These are phyloP conservation scores for Metschnikowia kofuensis DNA, from an alignment of 805 yeast genomes.

Conservation along the genomic window DNA sequence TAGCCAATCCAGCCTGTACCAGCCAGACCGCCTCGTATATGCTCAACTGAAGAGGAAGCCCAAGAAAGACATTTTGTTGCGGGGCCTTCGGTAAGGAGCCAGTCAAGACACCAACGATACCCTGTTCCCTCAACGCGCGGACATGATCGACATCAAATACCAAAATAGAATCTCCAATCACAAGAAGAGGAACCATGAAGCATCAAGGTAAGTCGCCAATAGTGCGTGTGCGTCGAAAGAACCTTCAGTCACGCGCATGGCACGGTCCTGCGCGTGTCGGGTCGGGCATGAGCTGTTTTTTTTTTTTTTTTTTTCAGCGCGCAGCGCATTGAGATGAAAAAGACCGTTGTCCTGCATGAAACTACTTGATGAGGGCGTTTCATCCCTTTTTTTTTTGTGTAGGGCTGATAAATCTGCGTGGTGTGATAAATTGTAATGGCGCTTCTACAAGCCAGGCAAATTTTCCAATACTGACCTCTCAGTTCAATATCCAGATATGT, in stretches of 20 bases:
- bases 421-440: too few species aligned
- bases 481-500: too few species aligned
- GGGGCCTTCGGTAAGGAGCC: constrained; percentile 91
- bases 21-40: constrained; percentile 74
- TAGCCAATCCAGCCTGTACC: constrained; percentile 39
- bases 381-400: too few species aligned
- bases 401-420: too few species aligned
- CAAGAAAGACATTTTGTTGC: constrained; percentile 86
- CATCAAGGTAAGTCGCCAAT: neutral
- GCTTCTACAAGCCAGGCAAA: too few species aligned
- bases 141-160: constrained; percentile 59
- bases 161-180: constrained; percentile 36
- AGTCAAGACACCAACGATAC: constrained; percentile 70
- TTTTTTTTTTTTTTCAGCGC: too few species aligned
- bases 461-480: too few species aligned
- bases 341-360: too few species aligned
- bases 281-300: too few species aligned
- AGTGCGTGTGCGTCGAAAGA: neutral
- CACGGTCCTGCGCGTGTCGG: neutral
- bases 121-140: constrained; percentile 52
- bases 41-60: constrained; percentile 74
- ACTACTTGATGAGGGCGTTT: too few species aligned
- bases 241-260: neutral
- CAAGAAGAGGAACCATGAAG: constrained; percentile 19
- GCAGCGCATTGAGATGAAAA: neutral